These are phyloP conservation scores for Bremia lactucae DNA, from an alignment of 352 stramenopile genomes.

Conservation along the genomic window DNA sequence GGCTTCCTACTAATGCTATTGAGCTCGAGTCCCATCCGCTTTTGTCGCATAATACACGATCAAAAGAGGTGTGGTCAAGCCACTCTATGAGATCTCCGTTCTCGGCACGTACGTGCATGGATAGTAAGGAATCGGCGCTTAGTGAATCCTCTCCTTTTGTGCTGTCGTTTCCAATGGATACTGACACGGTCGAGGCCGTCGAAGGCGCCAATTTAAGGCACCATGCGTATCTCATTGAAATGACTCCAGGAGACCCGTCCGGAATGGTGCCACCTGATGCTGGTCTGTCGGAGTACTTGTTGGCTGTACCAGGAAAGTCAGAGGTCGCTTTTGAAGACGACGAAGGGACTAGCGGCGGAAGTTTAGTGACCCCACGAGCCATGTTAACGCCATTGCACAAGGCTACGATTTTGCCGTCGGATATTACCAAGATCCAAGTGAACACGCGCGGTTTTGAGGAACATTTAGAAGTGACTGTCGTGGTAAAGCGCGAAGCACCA, in stretches of 20 bases:
- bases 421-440: slow-evolving; percentile 63
- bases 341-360: slow-evolving; percentile 9
- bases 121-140: slow-evolving; percentile 21
- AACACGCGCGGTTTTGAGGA: slow-evolving; percentile 61
- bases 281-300: slow-evolving; percentile 47
- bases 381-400: slow-evolving; percentile 24
- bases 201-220: slow-evolving; percentile 40
- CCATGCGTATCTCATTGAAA: slow-evolving; percentile 73
- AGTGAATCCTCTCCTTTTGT: slow-evolving; percentile 40
- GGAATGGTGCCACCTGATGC: slow-evolving; percentile 24
- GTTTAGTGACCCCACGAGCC: slow-evolving; percentile 17
- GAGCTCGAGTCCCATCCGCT: slow-evolving; percentile 36
- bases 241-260: slow-evolving; percentile 40
- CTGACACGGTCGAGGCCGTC: slow-evolving; percentile 45
- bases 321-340: slow-evolving; percentile 26
- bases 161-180: slow-evolving; percentile 64
- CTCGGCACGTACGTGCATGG: slow-evolving; percentile 28
- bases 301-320: slow-evolving; percentile 50
- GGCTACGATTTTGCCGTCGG: slow-evolving; percentile 41
- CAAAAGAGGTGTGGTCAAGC: slow-evolving; percentile 35
- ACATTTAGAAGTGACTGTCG: slow-evolving; percentile 58
- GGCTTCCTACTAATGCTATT: slow-evolving; percentile 9
- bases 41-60: slow-evolving; percentile 24
- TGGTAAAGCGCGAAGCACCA: slow-evolving; percentile 53
- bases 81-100: slow-evolving; percentile 38